Evolutionary conservation across 2,329 filamentous ascomycete genomes (phyloP).

Genomic region (Cytospora chrysosperma): DNA sequence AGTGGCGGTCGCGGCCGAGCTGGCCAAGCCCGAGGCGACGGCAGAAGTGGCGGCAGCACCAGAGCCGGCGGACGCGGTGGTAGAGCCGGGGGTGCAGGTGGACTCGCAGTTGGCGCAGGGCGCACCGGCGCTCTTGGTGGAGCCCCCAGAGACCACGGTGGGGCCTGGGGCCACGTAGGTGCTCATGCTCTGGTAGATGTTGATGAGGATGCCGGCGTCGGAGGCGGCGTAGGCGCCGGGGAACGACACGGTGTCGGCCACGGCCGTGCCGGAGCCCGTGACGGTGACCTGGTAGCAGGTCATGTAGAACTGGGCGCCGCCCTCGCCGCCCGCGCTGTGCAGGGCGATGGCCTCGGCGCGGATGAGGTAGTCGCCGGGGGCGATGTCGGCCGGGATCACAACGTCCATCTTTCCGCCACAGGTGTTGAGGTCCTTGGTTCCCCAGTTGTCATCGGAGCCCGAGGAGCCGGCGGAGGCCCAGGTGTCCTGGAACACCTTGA

Average conservation of each 20-base stretch:
- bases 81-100: slow-evolving; percentile 36
- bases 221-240: slow-evolving; percentile 44
- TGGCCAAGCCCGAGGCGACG: not conserved
- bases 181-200: slow-evolving; percentile 44
- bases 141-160: slow-evolving; percentile 41
- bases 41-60: not conserved
- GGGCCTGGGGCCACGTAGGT: slow-evolving; percentile 46
- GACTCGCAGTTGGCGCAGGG: slow-evolving; percentile 41
- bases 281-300: slow-evolving; percentile 40
- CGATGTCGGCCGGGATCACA: slow-evolving; percentile 34
- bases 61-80: not conserved
- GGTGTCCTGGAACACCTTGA: slow-evolving; percentile 51
- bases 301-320: slow-evolving; percentile 41
- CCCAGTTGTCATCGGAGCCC: slow-evolving; percentile 47
- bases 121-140: slow-evolving; percentile 41
- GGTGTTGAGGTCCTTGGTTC: slow-evolving; percentile 41
- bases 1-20: too few species aligned
- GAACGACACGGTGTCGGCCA: slow-evolving; percentile 36
- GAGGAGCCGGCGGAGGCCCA: slow-evolving; percentile 38
- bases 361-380: slow-evolving; percentile 43
- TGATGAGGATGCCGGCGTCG: slow-evolving; percentile 47
- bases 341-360: slow-evolving; percentile 50
- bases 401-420: slow-evolving; percentile 42
- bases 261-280: slow-evolving; percentile 30
- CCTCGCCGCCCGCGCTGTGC: slow-evolving; percentile 39